phyloP scores from a whole-genome alignment of 2,329 filamentous ascomycete genomes.

The Neonectria hederae region DNA sequence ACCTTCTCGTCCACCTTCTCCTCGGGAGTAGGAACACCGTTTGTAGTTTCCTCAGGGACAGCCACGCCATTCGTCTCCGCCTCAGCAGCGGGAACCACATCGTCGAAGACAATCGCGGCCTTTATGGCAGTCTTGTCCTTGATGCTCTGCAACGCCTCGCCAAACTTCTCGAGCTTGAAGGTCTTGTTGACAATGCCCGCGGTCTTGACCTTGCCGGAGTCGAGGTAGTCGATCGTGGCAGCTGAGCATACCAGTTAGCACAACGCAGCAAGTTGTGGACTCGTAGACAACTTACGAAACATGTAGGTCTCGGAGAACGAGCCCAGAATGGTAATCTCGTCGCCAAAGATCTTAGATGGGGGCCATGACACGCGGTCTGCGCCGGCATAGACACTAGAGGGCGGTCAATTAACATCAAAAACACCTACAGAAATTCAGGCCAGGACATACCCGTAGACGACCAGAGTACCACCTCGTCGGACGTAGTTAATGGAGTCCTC shows the following conservation, averaged over 20 bases:
- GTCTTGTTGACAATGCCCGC: slow-evolving; percentile 77
- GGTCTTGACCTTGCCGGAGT: slow-evolving; percentile 69
- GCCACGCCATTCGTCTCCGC: slow-evolving; percentile 1
- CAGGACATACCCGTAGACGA: slow-evolving; percentile 66
- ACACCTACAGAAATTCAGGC: neutral
- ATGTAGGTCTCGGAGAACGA: slow-evolving; percentile 79
- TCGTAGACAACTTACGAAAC: slow-evolving; percentile 60
- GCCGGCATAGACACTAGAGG: slow-evolving; percentile 67
- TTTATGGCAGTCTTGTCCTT: slow-evolving; percentile 79
- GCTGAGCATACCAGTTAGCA: slow-evolving; percentile 39
- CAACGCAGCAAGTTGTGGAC: neutral
- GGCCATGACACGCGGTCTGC: slow-evolving; percentile 72
- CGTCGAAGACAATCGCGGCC: slow-evolving; percentile 76
- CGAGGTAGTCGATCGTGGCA: slow-evolving; percentile 61
- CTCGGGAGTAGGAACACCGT: neutral
- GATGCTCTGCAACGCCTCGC: slow-evolving; percentile 75
- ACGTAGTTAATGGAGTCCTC: slow-evolving; percentile 78
- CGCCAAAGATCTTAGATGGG: slow-evolving; percentile 75
- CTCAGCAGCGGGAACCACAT: slow-evolving; percentile 34
- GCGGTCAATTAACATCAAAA: slow-evolving; percentile 9
- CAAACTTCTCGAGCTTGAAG: slow-evolving; percentile 78
- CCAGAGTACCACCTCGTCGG: slow-evolving; percentile 74
- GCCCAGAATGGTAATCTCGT: slow-evolving; percentile 77
- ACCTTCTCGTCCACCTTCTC: neutral
- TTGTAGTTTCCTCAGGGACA: slow-evolving; percentile 9